These are phyloP conservation scores for Calonectria naviculata DNA, from an alignment of 2,329 filamentous ascomycete species.

Conservation along the genomic window DNA sequence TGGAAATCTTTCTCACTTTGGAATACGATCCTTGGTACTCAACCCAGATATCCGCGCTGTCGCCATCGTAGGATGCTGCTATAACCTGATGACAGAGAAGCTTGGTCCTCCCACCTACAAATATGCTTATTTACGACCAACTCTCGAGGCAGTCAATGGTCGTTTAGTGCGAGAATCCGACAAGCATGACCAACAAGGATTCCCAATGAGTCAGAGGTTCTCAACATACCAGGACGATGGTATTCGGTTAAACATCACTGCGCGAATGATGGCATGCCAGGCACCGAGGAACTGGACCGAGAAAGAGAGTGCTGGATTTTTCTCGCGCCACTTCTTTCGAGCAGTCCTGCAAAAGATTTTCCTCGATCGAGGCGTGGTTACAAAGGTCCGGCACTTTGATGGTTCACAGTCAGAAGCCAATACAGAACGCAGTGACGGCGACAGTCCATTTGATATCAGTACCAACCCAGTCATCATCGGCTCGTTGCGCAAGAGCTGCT, in stretches of 20 bases:
- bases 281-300: conserved; percentile 92
- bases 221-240: conserved; percentile 69
- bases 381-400: conserved; percentile 61
- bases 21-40: conserved; percentile 84
- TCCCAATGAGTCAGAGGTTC: conserved; percentile 87
- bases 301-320: conserved; percentile 86
- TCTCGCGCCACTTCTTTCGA: conserved; percentile 92
- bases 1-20: conserved; percentile 96
- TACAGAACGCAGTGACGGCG: conserved; percentile 31
- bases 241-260: conserved; percentile 92
- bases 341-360: conserved; percentile 93
- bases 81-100: conserved; percentile 94
- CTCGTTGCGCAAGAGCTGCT: conserved; percentile 83
- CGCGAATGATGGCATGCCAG: conserved; percentile 98
- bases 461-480: conserved; percentile 89
- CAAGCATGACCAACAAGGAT: conserved; percentile 88
- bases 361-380: conserved; percentile 83
- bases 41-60: conserved; percentile 90
- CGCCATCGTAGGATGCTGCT: conserved; percentile 97
- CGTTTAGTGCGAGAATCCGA: conserved; percentile 76
- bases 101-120: conserved; percentile 90
- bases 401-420: conserved; percentile 28
- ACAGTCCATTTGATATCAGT: conserved; percentile 63
- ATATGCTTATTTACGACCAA: conserved; percentile 79
- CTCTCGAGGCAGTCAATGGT: conserved; percentile 73